phyloP scores from a whole-genome alignment of 805 yeast species.

The Saturnispora sanitii region DNA sequence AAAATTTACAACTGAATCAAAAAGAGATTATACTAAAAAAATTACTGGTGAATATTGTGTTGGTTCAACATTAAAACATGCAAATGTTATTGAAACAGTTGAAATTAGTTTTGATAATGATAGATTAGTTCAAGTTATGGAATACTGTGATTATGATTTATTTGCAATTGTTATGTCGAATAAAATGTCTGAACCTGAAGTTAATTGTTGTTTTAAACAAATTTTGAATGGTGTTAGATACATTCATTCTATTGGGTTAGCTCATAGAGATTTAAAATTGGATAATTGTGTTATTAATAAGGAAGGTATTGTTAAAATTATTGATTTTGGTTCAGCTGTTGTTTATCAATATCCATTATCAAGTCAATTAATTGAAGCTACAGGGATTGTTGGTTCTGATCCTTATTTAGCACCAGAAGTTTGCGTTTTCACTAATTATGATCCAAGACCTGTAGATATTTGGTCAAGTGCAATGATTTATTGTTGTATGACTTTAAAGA shows the following conservation, averaged over 20 bases:
- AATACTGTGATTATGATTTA: conserved; percentile 84
- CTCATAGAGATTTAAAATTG: conserved; percentile 84
- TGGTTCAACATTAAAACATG: conserved; percentile 82
- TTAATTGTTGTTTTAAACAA: conserved; percentile 85
- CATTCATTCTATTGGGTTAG: conserved; percentile 74
- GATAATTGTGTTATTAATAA: conserved; percentile 85
- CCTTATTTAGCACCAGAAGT: conserved; percentile 92
- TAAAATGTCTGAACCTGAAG: conserved; percentile 70
- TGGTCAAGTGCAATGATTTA: conserved; percentile 90
- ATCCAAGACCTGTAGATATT: conserved; percentile 87
- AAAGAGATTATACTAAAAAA: conserved; percentile 81
- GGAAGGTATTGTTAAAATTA: conserved; percentile 78
- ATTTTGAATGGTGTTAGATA: conserved; percentile 72
- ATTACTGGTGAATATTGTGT: conserved; percentile 92
- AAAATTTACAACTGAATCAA: conserved; percentile 60
- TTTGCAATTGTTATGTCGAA: conserved; percentile 93
- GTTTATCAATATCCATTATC: conserved; percentile 84
- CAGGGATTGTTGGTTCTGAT: conserved; percentile 82
- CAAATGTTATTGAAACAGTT: conserved; percentile 82
- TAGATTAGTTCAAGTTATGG: conserved; percentile 80
- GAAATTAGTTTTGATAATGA: conserved; percentile 87
- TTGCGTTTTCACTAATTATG: conserved; percentile 69
- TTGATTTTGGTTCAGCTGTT: conserved; percentile 90
- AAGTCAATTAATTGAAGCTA: conserved; percentile 60
- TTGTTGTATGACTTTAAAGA: conserved; percentile 84